Conservation (phyloP, 352 stramenopile species). For the Phytophthora cryptogea region DNA sequence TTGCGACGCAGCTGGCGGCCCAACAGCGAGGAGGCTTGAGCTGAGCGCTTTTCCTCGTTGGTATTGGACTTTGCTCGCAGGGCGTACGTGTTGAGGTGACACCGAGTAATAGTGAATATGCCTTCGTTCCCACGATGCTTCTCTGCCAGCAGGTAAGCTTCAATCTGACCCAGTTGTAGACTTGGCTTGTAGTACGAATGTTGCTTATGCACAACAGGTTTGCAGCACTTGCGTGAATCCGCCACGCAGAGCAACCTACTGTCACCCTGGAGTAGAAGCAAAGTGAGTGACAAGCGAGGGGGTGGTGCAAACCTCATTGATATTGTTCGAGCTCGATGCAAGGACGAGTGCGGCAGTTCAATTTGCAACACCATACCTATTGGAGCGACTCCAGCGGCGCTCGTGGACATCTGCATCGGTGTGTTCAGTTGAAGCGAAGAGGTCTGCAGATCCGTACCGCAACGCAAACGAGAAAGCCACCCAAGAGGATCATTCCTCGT, state of each 20-base stretch:
- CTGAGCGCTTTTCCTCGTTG: slow-evolving; percentile 7
- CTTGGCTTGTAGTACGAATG: not conserved
- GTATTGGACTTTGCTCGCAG: not conserved
- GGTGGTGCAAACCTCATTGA: slow-evolving; percentile 35
- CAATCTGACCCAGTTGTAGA: not conserved
- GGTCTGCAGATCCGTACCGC: slow-evolving; percentile 6
- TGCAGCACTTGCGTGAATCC: too few relatives aligned
- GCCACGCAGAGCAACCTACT: too few relatives aligned
- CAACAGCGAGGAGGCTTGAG: slow-evolving; percentile 31
- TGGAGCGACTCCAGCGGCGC: slow-evolving; percentile 49
- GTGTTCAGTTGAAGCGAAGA: slow-evolving; percentile 1
- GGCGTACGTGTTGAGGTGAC: not conserved
- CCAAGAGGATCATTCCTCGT: slow-evolving; percentile 25
- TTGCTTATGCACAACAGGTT: too few relatives aligned
- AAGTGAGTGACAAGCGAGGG: not conserved
- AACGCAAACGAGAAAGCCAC: slow-evolving; percentile 5
- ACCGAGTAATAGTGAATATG: slow-evolving; percentile 20
- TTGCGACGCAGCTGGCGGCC: slow-evolving; percentile 35
- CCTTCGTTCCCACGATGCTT: slow-evolving; percentile 28
- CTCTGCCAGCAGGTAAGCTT: slow-evolving; percentile 2
- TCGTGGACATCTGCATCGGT: not conserved
- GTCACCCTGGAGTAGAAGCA: slow-evolving; percentile 1
- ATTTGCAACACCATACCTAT: slow-evolving; percentile 39
- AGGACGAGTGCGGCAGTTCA: slow-evolving; percentile 30
- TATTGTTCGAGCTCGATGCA: slow-evolving; percentile 82